Percentiles rank a stretch among this genome's conserved stretches.
Evolutionary conservation across 352 stramenopile species (phyloP).

Genomic region (Aphanomyces astaci): DNA sequence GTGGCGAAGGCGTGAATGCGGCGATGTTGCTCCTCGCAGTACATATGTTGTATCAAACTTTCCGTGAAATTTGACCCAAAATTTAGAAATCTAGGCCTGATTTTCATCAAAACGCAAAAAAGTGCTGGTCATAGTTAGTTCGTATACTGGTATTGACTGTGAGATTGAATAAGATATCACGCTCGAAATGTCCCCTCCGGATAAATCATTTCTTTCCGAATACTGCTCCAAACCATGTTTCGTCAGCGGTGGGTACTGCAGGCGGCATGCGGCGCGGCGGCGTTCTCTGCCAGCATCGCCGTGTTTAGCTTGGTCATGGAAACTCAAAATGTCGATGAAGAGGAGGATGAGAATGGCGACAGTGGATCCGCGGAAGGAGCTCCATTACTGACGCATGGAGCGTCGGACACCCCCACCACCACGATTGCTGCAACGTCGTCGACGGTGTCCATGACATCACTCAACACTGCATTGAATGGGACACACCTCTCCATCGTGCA

Average conservation of each 20-base stretch:
- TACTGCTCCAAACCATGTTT: constrained; percentile 1
- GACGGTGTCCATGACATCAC: constrained; percentile 73
- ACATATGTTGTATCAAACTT: too few species aligned
- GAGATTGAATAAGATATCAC: not conserved
- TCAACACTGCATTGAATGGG: constrained; percentile 32
- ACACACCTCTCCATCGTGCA: constrained; percentile 8
- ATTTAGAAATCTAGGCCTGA: too few species aligned
- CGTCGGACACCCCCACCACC: constrained; percentile 40
- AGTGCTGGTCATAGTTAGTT: too few species aligned
- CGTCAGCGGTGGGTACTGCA: constrained; percentile 19
- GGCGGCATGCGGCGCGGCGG: constrained; percentile 50
- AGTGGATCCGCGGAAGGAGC: not conserved
- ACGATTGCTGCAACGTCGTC: constrained; percentile 44
- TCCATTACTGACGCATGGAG: constrained; percentile 15
- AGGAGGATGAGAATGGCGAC: too few species aligned
- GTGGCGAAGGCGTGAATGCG: too few species aligned
- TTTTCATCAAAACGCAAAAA: too few species aligned
- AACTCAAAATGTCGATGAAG: constrained; percentile 24
- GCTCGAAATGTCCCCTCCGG: not conserved
- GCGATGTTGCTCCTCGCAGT: too few species aligned
- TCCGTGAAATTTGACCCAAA: too few species aligned
- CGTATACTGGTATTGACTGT: too few species aligned
- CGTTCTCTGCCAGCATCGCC: constrained; percentile 66
- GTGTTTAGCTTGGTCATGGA: constrained; percentile 78
- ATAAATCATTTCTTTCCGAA: not conserved